Conservation (phyloP, 2,329 filamentous ascomycete species). For the Phaeomoniella chlamydospora region DNA sequence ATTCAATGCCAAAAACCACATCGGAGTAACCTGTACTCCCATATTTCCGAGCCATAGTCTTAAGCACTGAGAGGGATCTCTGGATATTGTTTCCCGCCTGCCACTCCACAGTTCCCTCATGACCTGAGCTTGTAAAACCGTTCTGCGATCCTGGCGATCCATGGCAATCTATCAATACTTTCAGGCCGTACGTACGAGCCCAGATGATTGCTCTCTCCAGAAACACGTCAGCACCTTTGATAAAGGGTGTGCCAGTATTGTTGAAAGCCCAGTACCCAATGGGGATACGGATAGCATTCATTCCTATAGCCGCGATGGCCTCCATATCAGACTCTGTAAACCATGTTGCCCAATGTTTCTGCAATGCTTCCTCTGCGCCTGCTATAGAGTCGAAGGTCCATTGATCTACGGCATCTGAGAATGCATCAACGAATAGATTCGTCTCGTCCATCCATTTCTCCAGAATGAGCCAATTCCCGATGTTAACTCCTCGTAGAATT, state of each 20-base stretch:
- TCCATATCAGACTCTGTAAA: constrained; percentile 41
- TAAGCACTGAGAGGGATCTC: neutral
- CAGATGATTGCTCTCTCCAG: constrained; percentile 44
- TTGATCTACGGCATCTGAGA: constrained; percentile 40
- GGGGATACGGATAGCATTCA: constrained; percentile 52
- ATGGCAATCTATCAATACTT: constrained; percentile 55
- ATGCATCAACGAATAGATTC: constrained; percentile 38
- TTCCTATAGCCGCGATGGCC: constrained; percentile 36
- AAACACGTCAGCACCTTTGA: constrained; percentile 44
- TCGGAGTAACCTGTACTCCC: constrained; percentile 36
- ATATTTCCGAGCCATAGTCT: constrained; percentile 40
- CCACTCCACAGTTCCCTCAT: constrained; percentile 4
- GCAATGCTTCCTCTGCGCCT: constrained; percentile 31
- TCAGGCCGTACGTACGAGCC: constrained; percentile 42
- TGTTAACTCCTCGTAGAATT: constrained; percentile 41
- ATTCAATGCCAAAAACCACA: constrained; percentile 36
- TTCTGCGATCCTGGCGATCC: constrained; percentile 50
- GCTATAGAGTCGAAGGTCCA: constrained; percentile 39
- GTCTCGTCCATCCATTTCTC: constrained; percentile 49
- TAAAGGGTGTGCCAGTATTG: constrained; percentile 43
- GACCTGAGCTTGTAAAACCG: constrained; percentile 53
- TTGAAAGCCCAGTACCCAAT: constrained; percentile 52
- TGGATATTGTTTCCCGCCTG: constrained; percentile 1
- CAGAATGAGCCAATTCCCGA: constrained; percentile 50
- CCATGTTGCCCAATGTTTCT: constrained; percentile 45